phyloP scores from a whole-genome alignment of 192 early-diverging fungal species.

The Powellomyces hirtus region DNA sequence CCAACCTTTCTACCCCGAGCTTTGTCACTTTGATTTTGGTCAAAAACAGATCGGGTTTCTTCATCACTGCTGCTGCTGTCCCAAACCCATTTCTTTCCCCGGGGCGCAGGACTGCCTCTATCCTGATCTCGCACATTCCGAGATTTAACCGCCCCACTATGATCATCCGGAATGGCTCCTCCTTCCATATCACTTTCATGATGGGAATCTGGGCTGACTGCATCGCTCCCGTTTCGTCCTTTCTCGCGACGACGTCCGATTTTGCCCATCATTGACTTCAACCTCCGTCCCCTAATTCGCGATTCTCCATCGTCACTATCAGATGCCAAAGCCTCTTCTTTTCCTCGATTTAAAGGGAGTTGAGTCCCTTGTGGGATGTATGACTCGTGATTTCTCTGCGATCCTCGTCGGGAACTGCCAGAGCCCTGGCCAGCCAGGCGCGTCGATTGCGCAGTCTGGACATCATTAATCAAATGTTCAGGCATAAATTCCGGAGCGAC shows the following conservation, averaged over 20 bases:
- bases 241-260: slow-evolving; percentile 9
- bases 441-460: no score
- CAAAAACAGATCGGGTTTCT: neutral
- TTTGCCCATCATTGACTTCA: slow-evolving; percentile 14
- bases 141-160: no score
- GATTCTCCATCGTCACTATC: slow-evolving; percentile 5
- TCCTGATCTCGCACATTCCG: neutral
- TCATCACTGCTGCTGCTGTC: slow-evolving; percentile 6
- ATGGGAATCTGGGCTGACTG: no score
- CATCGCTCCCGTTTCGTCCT: neutral
- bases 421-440: no score
- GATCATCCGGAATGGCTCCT: no score
- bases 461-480: no score
- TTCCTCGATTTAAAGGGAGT: no score
- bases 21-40: neutral
- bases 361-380: no score
- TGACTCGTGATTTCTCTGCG: no score
- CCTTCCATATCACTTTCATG: no score
- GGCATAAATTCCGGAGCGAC: no score
- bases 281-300: neutral
- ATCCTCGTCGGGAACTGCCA: no score
- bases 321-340: neutral
- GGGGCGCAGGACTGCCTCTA: neutral
- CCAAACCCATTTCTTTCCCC: neutral
- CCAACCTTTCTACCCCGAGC: neutral